Evolutionary conservation across 2,329 filamentous ascomycete genomes (phyloP).

Genomic region (Rosellinia necatrix): DNA sequence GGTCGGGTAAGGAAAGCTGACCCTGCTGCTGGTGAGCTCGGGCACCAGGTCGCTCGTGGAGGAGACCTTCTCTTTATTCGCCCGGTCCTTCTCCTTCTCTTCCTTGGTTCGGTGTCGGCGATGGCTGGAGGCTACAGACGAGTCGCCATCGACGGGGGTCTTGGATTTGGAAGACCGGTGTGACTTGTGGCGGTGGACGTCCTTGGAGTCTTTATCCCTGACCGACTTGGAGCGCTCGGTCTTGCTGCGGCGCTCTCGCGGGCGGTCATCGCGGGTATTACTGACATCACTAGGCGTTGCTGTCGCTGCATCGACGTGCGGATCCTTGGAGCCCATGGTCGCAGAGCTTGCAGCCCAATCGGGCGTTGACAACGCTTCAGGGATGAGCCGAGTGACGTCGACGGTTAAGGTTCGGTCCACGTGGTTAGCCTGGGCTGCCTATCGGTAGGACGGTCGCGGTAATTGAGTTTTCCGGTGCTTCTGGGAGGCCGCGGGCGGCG

Average conservation of each 20-base stretch:
- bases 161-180: constrained; percentile 38
- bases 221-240: constrained; percentile 29
- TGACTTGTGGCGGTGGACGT: constrained; percentile 35
- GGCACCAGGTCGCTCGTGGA: constrained; percentile 42
- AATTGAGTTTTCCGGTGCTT: constrained; percentile 6
- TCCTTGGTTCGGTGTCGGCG: constrained; percentile 41
- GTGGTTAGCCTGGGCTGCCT: constrained; percentile 3
- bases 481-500: constrained; percentile 1
- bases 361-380: constrained; percentile 35
- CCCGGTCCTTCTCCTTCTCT: constrained; percentile 39
- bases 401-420: constrained; percentile 21
- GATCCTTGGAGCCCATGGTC: constrained; percentile 39
- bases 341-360: constrained; percentile 39
- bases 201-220: constrained; percentile 32
- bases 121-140: constrained; percentile 34
- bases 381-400: constrained; percentile 26
- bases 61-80: constrained; percentile 35
- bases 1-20: constrained; percentile 41
- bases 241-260: constrained; percentile 34
- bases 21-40: constrained; percentile 39
- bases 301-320: constrained; percentile 29
- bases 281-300: constrained; percentile 24
- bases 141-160: constrained; percentile 34
- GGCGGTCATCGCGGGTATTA: constrained; percentile 29
- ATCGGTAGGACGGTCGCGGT: neutral